Evolutionary conservation across 192 early-diverging fungal genomes (phyloP), one percentile per base, ranked within the genome.

Genomic region (Linnemannia schmuckeri): DNA sequence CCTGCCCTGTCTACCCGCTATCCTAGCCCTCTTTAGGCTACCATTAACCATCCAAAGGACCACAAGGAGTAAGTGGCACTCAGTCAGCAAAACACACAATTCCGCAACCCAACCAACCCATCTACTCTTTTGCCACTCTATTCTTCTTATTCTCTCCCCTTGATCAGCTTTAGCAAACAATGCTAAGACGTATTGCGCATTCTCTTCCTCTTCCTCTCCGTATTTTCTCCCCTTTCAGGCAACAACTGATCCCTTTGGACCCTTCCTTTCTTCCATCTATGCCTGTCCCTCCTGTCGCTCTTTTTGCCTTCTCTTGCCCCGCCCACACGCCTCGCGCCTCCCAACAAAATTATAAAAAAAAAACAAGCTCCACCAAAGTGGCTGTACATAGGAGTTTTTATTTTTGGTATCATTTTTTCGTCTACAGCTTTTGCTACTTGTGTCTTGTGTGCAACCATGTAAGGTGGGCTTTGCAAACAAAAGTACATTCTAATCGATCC

Each of bases 401-500:
- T 66, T 66, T 33, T 66, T 66, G 9, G 44, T 46, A 46, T 46
- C 44, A 0, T 46, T 46, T 44, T 8, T 44, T 7, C 42, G 44
- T 54, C 37, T 37, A 37, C 37, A 37, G 37, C 37, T 54, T 5
- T 54, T 54, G 52, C 47, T 49, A 17, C 20, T 54, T 37, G 37
- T 2, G 15, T 54, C 4, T 54, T 54, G 17, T 54, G 47, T 54
- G 52, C 52, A 54, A 20, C 52, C n/a, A 1, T 8, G 24, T 0
- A 18, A 54, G 5, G 1, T 8, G 61, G 61, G 61, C 61, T n/a
- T 40, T 76, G 57, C 55, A 73, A 76, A 22, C n/a, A 20, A 22
- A 49, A 52, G 18, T 74, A 74, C 35, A 71, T 30, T 70, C 54
- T 78, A 88, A 76, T 92, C 91, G 20, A n/a, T 37, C 92, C 92